phyloP scores from a whole-genome alignment of 1,139 yeast genomes.

The Diutina pseudorugosa region DNA sequence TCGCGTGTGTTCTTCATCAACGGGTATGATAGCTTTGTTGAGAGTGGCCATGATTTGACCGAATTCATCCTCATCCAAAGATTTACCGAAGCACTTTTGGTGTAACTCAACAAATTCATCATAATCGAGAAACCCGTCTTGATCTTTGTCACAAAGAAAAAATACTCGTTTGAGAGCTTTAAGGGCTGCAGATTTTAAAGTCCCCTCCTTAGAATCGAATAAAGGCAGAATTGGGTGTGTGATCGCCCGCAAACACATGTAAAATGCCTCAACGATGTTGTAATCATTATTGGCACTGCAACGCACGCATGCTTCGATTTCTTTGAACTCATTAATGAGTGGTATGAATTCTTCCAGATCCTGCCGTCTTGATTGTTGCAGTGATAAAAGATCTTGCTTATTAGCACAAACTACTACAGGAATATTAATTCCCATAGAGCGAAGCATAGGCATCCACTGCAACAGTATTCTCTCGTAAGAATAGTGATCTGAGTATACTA shows the following conservation, averaged over 20 bases:
- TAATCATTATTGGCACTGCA: conserved; percentile 72
- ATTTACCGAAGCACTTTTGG: conserved; percentile 50
- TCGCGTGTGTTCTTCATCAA: conserved; percentile 9
- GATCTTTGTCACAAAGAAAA: conserved; percentile 78
- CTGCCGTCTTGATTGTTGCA: conserved; percentile 16
- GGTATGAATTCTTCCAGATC: conserved; percentile 75
- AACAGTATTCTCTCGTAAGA: conserved; percentile 84
- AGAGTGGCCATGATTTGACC: conserved; percentile 18
- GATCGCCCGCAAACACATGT: conserved; percentile 83
- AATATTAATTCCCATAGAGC: conserved; percentile 83
- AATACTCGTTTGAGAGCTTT: conserved; percentile 73
- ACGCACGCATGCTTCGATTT: conserved; percentile 82
- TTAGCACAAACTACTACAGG: conserved; percentile 91
- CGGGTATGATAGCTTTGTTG: conserved; percentile 17
- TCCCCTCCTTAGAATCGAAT: conserved; percentile 84
- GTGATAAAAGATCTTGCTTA: conserved; percentile 42
- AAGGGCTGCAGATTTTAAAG: conserved; percentile 63
- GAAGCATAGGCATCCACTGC: conserved; percentile 88
- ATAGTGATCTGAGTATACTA: conserved; percentile 85
- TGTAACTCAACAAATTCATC: conserved; percentile 62
- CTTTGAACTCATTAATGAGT: conserved; percentile 79
- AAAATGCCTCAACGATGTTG: conserved; percentile 83
- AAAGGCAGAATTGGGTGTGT: conserved; percentile 91
- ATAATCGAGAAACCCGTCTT: conserved; percentile 69
- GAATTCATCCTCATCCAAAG: conserved; percentile 17